Evolutionary conservation across 495 filamentous ascomycete genomes (phyloP), one percentile per base, ranked within the genome.

Genomic region (Mycothermus thermophilus): DNA sequence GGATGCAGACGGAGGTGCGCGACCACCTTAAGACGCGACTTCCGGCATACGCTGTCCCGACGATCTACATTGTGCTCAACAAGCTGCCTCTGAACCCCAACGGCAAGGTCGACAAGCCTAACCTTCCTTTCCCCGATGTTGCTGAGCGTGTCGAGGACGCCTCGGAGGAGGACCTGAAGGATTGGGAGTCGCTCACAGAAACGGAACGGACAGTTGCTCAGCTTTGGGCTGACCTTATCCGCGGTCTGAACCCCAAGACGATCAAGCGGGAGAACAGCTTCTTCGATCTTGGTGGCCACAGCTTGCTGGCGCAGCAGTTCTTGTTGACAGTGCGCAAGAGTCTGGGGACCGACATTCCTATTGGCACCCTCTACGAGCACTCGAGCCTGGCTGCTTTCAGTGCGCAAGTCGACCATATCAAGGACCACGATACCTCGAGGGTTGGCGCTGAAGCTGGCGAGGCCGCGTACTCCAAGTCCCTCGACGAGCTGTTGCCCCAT

Each of bases 41-140:
- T 7, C 80, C 90, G 7, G 48, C 62, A 2, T 87, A 96, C 47
- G 81, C 87, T 0, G 78, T 96, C 0, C 90, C 90, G 1, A 57
- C 57, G 38, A 67, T 88, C 22, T 71, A 86, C 40, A 81, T 97
- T 19, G 74, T 82, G 2, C 72, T 97, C 15, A 68, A 70, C 32
- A 77, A 77, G 26, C 70, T 95, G 34, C 88, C 88, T 0, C 63
- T 96, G 18, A 95, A 93, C 58, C 88, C 88, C 10, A 95, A 95
- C 44, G 87, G 86, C 40, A 96, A 94, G 62, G 75, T 93, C 29
- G 90, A 97, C 51, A 84, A 79, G 58, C 84, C 84, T 5, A 79
- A 77, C 1, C 67, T 97, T 27, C 90, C 90, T 0, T 95, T 93
- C 72, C 90, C 90, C 0, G 82, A 88, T 52, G 76, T 74, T 8